phyloP scores from a whole-genome alignment of 2,329 filamentous ascomycete species.

The Fusarium udum region DNA sequence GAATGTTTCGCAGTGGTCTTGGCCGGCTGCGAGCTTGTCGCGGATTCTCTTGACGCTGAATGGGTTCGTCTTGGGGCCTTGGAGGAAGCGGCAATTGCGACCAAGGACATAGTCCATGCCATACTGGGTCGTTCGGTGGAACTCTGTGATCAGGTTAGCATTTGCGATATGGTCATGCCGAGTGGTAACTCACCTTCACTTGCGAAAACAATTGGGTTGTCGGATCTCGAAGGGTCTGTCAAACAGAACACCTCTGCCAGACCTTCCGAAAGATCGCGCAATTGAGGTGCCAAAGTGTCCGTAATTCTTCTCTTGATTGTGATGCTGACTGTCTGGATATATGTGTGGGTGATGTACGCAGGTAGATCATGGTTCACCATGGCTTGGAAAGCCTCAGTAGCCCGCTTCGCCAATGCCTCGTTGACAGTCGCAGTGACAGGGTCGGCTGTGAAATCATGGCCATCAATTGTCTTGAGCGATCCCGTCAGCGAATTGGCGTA shows the following conservation, averaged over 20 bases:
- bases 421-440: conserved; percentile 65
- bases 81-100: conserved; percentile 81
- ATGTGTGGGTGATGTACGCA: conserved; percentile 75
- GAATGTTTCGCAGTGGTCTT: conserved; percentile 77
- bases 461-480: conserved; percentile 65
- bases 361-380: conserved; percentile 75
- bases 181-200: conserved; percentile 68
- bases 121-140: conserved; percentile 78
- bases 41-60: conserved; percentile 70
- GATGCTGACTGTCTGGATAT: conserved; percentile 73
- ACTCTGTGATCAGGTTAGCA: conserved; percentile 59
- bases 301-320: conserved; percentile 75
- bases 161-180: accelerated
- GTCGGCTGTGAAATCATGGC: conserved; percentile 63
- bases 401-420: conserved; percentile 67
- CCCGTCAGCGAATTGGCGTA: conserved; percentile 76
- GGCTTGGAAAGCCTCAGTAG: conserved; percentile 70
- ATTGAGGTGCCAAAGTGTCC: conserved; percentile 69
- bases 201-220: conserved; percentile 81
- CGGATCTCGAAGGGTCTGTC: conserved; percentile 75
- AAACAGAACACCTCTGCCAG: conserved; percentile 81
- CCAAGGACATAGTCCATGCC: conserved; percentile 78
- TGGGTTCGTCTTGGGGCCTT: conserved; percentile 75
- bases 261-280: conserved; percentile 76
- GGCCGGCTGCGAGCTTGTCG: conserved; percentile 68